Evolutionary conservation across 331 rosid species (phyloP).

Genomic region (Arachis monticola): DNA sequence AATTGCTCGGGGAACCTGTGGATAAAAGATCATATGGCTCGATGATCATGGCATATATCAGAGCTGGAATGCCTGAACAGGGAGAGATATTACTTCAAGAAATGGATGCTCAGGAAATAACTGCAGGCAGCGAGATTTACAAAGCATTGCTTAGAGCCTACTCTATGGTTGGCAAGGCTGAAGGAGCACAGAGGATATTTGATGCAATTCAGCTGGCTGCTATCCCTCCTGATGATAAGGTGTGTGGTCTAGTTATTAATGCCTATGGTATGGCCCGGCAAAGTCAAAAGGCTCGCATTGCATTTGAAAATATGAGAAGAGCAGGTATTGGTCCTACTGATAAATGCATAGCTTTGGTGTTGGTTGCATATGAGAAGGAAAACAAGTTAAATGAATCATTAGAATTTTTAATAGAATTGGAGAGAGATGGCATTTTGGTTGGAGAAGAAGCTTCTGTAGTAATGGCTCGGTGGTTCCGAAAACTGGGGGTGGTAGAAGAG

Average conservation of each 20-base stretch:
- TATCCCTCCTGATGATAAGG: conserved; percentile 69
- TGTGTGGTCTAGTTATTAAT: conserved; percentile 74
- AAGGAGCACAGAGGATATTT: conserved; percentile 85
- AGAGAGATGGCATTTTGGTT: conserved; percentile 61
- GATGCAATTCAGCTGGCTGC: conserved; percentile 85
- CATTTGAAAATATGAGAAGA: conserved; percentile 81
- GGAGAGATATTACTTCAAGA: conserved; percentile 74
- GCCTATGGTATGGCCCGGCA: conserved; percentile 67
- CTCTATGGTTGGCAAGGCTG: conserved; percentile 64
- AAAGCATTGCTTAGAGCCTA: conserved; percentile 88
- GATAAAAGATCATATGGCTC: conserved; percentile 86
- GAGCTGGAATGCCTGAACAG: conserved; percentile 74
- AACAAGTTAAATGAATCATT: conserved; percentile 64
- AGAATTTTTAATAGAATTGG: conserved; percentile 67
- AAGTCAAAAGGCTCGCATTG: conserved; percentile 62
- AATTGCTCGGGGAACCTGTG: conserved; percentile 64
- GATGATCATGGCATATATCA: conserved; percentile 84
- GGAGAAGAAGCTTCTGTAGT: conserved; percentile 77
- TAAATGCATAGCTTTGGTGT: conserved; percentile 67
- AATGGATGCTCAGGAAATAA: conserved; percentile 76
- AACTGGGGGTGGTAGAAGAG: conserved; percentile 83
- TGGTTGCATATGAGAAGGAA: conserved; percentile 76
- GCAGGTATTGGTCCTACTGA: conserved; percentile 74
- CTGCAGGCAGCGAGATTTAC: conserved; percentile 81
- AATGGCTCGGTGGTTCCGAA: conserved; percentile 75